A percentile compares a stretch with the other conserved stretches of the same genome.
phyloP scores from a whole-genome alignment of 2,329 filamentous ascomycete genomes.

The Teratosphaeria viscida region DNA sequence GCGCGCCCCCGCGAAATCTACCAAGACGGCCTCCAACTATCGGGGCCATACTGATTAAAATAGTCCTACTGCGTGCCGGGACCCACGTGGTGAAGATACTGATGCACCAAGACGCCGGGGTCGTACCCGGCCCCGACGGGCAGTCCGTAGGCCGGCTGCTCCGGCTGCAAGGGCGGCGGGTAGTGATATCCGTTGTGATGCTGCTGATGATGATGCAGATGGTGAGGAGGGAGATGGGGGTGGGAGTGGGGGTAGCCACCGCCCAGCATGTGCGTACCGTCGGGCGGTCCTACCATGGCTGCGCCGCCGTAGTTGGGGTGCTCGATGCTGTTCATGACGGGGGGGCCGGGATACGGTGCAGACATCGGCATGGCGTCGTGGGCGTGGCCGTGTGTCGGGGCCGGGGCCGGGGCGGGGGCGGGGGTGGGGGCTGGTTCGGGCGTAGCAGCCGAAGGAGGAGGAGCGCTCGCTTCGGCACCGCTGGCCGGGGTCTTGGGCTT shows the following conservation, averaged over 20 bases:
- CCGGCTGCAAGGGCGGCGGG: not conserved
- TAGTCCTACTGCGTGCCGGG: not conserved
- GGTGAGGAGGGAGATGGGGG: too few species aligned
- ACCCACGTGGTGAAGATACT: not conserved
- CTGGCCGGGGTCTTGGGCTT: slow-evolving; percentile 10
- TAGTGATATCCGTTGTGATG: not conserved
- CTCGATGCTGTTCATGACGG: not conserved
- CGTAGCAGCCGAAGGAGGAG: not conserved
- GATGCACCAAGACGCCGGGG: not conserved
- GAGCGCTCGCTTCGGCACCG: not conserved
- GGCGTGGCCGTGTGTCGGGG: not conserved
- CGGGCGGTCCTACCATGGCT: not conserved
- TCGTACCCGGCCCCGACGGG: not conserved
- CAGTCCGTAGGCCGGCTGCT: not conserved
- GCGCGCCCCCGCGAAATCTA: not conserved
- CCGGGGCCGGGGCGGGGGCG: not conserved
- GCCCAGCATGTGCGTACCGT: not conserved
- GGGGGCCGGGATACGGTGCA: not conserved
- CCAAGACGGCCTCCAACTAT: not conserved
- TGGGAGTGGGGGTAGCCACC: not conserved
- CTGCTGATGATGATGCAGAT: too few species aligned
- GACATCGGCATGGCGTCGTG: not conserved
- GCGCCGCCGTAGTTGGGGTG: not conserved
- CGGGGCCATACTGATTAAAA: not conserved
- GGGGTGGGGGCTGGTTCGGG: not conserved